Evolutionary conservation across 2,329 filamentous ascomycete species (phyloP), one percentile per base, ranked within the genome.

Genomic region (Colletotrichum higginsianum): DNA sequence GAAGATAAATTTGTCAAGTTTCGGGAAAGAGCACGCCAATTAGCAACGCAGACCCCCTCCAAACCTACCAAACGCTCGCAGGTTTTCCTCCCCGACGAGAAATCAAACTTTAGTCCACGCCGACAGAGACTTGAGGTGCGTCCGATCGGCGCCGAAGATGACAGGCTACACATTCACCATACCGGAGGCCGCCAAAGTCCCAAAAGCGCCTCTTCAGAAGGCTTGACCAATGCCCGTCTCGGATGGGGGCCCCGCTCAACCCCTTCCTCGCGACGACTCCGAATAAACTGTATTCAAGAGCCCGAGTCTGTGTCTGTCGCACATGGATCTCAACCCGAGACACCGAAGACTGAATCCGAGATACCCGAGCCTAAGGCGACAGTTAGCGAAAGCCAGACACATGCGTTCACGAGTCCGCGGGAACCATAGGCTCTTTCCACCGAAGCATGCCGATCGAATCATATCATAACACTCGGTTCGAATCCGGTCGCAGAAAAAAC

Each of bases 1-100:
- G 16, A 66, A 58, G 46, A 66, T 50, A 58, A 66, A 16, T 23
- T 66, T 11, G n/a, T 16, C 1, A 66, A 66, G 53, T 66, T 66
- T 55, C 44, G 15, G 9, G 53, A 52, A 35, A 66, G 46, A 42
- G 63, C 63, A 26, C n/a, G 2, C n/a, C 6, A 66, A 66, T 23
- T 44, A 40, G 55, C 21, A 58, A 13, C 62, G 6, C 52, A 26
- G 16, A 2, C 1, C 38, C 38, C 55, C 7, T 44, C 4, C 1
- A 57, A 57, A 5, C 55, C 55, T 57, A 26, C 7, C 4, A 57
- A 57, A 44, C n/a, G n/a, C 55, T 44, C 13, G 1, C 4, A 42
- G 8, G 44, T 18, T 18, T 44, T 57, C 6, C 2, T 23, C 0
- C 13, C 55, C 4, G 4, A 57, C 13, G 4, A 40, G 12, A 2